phyloP scores from a whole-genome alignment of 2,329 filamentous ascomycete genomes.

The Chaetomium sp. region DNA sequence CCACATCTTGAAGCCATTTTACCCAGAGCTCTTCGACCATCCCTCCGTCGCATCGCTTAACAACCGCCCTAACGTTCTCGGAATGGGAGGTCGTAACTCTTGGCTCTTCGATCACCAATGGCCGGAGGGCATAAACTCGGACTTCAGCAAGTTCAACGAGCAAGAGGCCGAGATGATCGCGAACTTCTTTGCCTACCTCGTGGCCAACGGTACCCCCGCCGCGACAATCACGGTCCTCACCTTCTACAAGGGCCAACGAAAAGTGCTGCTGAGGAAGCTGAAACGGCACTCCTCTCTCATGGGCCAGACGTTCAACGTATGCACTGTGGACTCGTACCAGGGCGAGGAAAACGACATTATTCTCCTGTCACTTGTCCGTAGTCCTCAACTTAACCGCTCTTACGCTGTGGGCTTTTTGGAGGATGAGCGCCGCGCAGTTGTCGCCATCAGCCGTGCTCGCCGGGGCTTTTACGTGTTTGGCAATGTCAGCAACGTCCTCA shows the following conservation, averaged over 20 bases:
- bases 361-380: conserved; percentile 77
- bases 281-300: conserved; percentile 38
- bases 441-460: conserved; percentile 68
- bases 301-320: conserved; percentile 56
- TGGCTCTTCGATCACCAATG: conserved; percentile 57
- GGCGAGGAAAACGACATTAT: conserved; percentile 88
- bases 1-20: conserved; percentile 51
- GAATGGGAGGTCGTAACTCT: conserved; percentile 39
- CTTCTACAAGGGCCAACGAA: conserved; percentile 85
- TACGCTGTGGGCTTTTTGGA: conserved; percentile 70
- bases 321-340: conserved; percentile 87
- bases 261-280: conserved; percentile 58
- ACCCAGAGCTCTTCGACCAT: conserved; percentile 50
- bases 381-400: conserved; percentile 51
- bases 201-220: conserved; percentile 63
- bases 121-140: conserved; percentile 63
- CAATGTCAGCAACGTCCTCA: conserved; percentile 59
- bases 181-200: conserved; percentile 70
- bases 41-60: conserved; percentile 41
- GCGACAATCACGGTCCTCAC: conserved; percentile 76
- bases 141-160: conserved; percentile 68
- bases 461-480: conserved; percentile 85
- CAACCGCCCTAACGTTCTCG: conserved; percentile 47
- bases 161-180: conserved; percentile 77
- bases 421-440: conserved; percentile 60